Base-by-base conservation (phyloP, 2,329 filamentous ascomycete genomes). In the Alternaria novae-zelandiae region DNA sequence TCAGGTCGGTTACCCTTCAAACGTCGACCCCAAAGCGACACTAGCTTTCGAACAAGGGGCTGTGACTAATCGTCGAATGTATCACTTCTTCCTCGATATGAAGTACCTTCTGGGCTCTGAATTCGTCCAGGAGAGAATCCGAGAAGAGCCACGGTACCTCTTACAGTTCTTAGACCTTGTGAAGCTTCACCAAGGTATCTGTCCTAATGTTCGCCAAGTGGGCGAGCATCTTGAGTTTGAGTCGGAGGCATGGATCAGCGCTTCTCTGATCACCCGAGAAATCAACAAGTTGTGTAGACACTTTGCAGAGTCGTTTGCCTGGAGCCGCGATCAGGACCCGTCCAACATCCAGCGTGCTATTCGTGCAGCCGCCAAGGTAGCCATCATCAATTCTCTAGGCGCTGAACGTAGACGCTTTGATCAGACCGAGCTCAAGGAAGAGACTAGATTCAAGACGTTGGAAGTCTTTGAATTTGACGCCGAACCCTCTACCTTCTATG, bases 211-310 rank as follows among this genome's bases (percentile, higher is more conserved):
- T 49, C 88, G 96, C 65, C 96, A 95, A 3, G 88, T 97, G 21
- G 94, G 94, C 15, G 96, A 98, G 75, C 96, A 99, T 78, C 92
- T 99, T 30, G 96, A 99, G 79, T 99, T 98, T 76, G 96, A 99
- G 80, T 96, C 94, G 2, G 96, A 99, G 81, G 92, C 93, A 20
- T 99, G 96, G 96, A 98, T 99, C 57, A 96, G 93, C 61, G 95
- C 96, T 4, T 97, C 94, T 7, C 86, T 98, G 54, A 92, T 99
- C 61, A 97, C 96, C 54, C 88, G 95, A 54, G 95, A 99, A 78
- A 95, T 99, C 78, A 98, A 98, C 77, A 89, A 93, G 57, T 87
- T 98, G 41, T 97, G 95, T 74, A 87, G 94, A 66, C 91, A 96
- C 73, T 91, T 98, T 61, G 90, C 94, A 0, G 92, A 97, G 71